phyloP scores from a whole-genome alignment of 805 yeast species.

The Starmerella davenportii region DNA sequence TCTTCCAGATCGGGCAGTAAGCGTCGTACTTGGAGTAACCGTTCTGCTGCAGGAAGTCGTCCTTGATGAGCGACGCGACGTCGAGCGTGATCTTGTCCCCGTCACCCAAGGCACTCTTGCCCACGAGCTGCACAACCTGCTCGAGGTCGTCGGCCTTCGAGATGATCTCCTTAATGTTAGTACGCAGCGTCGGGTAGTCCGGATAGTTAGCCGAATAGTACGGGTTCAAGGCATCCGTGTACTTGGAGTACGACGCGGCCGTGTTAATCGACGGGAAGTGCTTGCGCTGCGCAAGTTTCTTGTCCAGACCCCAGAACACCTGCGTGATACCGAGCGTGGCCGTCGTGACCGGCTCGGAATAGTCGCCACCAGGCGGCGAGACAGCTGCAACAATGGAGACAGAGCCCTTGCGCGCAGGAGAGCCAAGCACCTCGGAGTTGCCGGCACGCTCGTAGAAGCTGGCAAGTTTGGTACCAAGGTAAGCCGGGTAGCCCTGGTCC shows the following conservation, averaged over 20 bases:
- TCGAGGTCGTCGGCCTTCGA: slow-evolving; percentile 96
- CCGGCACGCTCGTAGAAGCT: slow-evolving; percentile 99
- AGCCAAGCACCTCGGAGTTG: slow-evolving; percentile 83
- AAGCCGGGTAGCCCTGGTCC: slow-evolving; percentile 99
- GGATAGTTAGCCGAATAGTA: slow-evolving; percentile 76
- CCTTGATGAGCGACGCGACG: slow-evolving; percentile 79
- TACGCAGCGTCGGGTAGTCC: slow-evolving; percentile 79
- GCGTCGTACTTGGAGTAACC: slow-evolving; percentile 98
- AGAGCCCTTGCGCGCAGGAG: slow-evolving; percentile 91
- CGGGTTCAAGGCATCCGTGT: slow-evolving; percentile 69
- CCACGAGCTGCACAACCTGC: slow-evolving; percentile 97
- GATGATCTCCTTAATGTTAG: slow-evolving; percentile 80
- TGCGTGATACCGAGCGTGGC: slow-evolving; percentile 98
- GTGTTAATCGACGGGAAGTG: slow-evolving; percentile 99
- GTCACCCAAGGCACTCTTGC: slow-evolving; percentile 93
- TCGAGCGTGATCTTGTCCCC: slow-evolving; percentile 92
- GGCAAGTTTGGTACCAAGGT: slow-evolving; percentile 95
- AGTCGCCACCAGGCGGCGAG: slow-evolving; percentile 99
- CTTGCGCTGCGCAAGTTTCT: slow-evolving; percentile 97
- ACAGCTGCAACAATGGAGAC: slow-evolving; percentile 99
- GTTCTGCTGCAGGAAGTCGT: slow-evolving; percentile 96
- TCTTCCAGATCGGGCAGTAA: slow-evolving; percentile 99
- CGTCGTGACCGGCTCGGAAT: slow-evolving; percentile 98
- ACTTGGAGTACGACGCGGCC: slow-evolving; percentile 88
- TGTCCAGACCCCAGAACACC: slow-evolving; percentile 99